Percentiles rank a stretch among this genome's conserved stretches.
These are phyloP conservation scores for Aristolochia californica DNA, from an alignment of 164 flowering plant genomes.

Conservation along the genomic window DNA sequence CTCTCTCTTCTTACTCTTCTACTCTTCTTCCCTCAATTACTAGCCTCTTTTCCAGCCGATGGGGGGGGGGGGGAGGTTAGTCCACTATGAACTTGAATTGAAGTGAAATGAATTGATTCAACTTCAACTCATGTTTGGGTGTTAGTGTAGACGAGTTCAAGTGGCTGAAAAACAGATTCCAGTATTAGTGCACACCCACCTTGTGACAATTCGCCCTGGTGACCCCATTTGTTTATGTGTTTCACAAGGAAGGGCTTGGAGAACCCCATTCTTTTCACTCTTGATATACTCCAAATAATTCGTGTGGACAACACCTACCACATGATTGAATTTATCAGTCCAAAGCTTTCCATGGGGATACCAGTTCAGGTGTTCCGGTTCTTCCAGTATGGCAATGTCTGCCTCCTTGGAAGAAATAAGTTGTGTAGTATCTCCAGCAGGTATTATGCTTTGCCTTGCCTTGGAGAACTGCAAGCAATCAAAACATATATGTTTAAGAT, in stretches of 20 bases:
- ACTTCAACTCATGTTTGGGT: too few relatives aligned
- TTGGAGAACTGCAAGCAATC: slow-evolving; percentile 43
- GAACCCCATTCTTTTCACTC: slow-evolving; percentile 71
- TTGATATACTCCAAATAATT: slow-evolving; percentile 75
- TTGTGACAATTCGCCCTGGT: slow-evolving; percentile 65
- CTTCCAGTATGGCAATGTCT: slow-evolving; percentile 81
- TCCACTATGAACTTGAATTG: too few relatives aligned
- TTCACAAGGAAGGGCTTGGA: slow-evolving; percentile 77
- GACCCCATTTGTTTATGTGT: slow-evolving; percentile 72
- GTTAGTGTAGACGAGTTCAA: too few relatives aligned
- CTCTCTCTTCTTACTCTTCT: too few relatives aligned
- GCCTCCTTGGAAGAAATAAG: slow-evolving; percentile 73
- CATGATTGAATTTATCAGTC: slow-evolving; percentile 83
- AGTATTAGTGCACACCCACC: slow-evolving; percentile 29
- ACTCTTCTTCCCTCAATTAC: too few relatives aligned
- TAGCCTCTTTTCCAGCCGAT: too few relatives aligned
- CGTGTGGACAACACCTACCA: slow-evolving; percentile 74
- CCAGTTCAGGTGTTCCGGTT: slow-evolving; percentile 81
- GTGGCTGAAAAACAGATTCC: too few relatives aligned
- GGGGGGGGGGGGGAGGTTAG: too few relatives aligned
- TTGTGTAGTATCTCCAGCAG: slow-evolving; percentile 75
- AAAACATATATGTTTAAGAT: slow-evolving; percentile 5
- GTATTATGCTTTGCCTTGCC: slow-evolving; percentile 64
- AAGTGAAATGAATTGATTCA: too few relatives aligned
- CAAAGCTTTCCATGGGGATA: slow-evolving; percentile 78